Evolutionary conservation across 441 rosid genomes (phyloP).

Genomic region (Sinapis alba): DNA sequence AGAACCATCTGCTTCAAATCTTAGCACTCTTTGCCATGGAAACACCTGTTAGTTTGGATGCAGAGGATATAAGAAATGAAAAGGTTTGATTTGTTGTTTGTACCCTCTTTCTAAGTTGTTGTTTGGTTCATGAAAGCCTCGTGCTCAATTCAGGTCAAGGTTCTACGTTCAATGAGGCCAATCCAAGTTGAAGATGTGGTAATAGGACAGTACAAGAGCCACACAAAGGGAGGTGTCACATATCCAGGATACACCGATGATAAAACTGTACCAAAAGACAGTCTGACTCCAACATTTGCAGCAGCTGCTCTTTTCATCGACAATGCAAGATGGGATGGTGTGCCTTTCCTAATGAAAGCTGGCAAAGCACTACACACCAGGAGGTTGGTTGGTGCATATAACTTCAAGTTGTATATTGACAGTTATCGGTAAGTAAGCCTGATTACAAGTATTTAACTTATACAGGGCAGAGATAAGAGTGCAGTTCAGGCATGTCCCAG

Average conservation of each 20-base stretch:
- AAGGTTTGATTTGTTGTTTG: constrained; percentile 46
- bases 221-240: constrained; percentile 67
- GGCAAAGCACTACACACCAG: constrained; percentile 85
- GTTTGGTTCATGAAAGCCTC: background rate
- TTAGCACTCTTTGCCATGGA: constrained; percentile 97
- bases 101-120: background rate
- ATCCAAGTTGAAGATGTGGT: constrained; percentile 68
- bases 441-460: background rate
- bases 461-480: constrained; percentile 82
- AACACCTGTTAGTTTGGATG: constrained; percentile 97
- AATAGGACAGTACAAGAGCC: constrained; percentile 90
- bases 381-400: constrained; percentile 47
- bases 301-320: constrained; percentile 90
- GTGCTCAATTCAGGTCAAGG: constrained; percentile 62
- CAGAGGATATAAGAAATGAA: constrained; percentile 91
- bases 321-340: constrained; percentile 96
- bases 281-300: constrained; percentile 87
- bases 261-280: constrained; percentile 73
- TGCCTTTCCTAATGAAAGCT: constrained; percentile 91
- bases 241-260: constrained; percentile 82
- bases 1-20: constrained; percentile 96
- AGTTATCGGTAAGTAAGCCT: background rate
- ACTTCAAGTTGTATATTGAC: background rate
- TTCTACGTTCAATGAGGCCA: constrained; percentile 84
- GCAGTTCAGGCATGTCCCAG: constrained; percentile 88